phyloP scores from a whole-genome alignment of 176 grass and related monocot species.

The Secale cereale region DNA sequence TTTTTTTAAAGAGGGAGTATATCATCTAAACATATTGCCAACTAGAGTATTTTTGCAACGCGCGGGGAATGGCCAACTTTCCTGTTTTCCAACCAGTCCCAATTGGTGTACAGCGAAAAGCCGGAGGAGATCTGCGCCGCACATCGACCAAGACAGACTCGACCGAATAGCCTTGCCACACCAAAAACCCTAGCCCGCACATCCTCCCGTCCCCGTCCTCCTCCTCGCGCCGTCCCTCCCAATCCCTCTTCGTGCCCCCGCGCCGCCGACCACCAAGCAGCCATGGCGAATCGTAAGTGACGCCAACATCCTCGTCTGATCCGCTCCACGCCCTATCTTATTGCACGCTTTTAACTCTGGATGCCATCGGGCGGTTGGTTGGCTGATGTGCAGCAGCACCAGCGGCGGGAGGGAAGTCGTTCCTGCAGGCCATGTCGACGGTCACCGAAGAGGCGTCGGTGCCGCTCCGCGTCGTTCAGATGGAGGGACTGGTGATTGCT shows the following conservation, averaged over 20 bases:
- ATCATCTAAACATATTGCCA: too few species aligned
- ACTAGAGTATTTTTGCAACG: too few species aligned
- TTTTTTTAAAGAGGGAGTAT: too few species aligned
- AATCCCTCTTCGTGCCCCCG: background rate
- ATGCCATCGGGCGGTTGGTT: background rate
- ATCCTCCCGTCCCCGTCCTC: background rate
- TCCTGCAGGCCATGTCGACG: slow-evolving; percentile 80
- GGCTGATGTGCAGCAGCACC: slow-evolving; percentile 21
- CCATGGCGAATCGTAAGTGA: slow-evolving; percentile 71
- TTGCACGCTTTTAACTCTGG: background rate
- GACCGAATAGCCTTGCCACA: background rate
- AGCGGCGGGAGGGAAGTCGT: slow-evolving; percentile 61
- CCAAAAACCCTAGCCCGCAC: slow-evolving; percentile 39
- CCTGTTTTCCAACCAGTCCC: too few species aligned
- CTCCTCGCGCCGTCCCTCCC: background rate
- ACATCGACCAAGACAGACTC: background rate
- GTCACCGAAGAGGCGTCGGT: slow-evolving; percentile 57
- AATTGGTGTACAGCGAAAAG: too few species aligned
- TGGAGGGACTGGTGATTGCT: slow-evolving; percentile 88
- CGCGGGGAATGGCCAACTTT: too few species aligned
- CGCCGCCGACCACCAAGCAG: slow-evolving; percentile 23
- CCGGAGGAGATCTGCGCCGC: slow-evolving; percentile 1
- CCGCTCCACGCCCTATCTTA: background rate
- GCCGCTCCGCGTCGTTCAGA: slow-evolving; percentile 83
- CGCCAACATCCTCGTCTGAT: background rate